These are phyloP conservation scores for Neodidymelliopsis sp. DNA, from an alignment of 2,329 filamentous ascomycete genomes.

Conservation along the genomic window DNA sequence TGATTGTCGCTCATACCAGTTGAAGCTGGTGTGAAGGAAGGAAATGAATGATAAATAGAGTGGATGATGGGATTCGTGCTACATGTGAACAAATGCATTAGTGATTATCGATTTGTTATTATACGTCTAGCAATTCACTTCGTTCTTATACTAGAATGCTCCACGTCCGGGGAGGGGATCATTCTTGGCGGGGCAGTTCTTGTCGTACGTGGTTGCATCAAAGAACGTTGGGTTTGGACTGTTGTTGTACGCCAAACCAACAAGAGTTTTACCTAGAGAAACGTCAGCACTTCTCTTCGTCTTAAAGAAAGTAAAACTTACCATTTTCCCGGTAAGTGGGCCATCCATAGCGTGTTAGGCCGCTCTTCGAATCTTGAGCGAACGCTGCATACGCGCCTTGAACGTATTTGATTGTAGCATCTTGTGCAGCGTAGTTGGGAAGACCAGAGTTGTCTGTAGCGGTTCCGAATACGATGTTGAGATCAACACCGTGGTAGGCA, in stretches of 20 bases:
- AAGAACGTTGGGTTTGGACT: constrained; percentile 26
- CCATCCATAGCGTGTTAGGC: constrained; percentile 46
- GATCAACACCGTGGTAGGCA: constrained; percentile 49
- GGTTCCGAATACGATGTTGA: constrained; percentile 48
- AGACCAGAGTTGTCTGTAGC: constrained; percentile 34
- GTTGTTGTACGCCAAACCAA: constrained; percentile 33
- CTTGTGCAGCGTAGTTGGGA: constrained; percentile 32
- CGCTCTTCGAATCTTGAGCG: constrained; percentile 39
- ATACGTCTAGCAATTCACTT: background rate
- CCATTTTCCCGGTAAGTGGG: constrained; percentile 24
- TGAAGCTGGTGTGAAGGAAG: too few species aligned
- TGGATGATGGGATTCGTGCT: too few species aligned
- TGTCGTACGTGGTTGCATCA: constrained; percentile 29
- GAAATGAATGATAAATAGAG: too few species aligned
- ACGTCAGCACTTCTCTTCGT: background rate
- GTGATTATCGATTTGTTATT: background rate
- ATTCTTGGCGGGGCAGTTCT: constrained; percentile 30
- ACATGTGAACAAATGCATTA: background rate
- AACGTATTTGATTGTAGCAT: constrained; percentile 41
- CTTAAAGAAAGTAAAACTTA: constrained; percentile 6
- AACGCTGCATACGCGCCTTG: constrained; percentile 47
- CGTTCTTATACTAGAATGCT: constrained; percentile 21
- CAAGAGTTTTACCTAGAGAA: constrained; percentile 26
- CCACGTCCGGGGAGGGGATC: constrained; percentile 35
- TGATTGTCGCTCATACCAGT: too few species aligned